Evolutionary conservation across 225 moss, liverwort and hornwort species (phyloP).

Genomic region (Bryoerythrophyllum caledonicum): DNA sequence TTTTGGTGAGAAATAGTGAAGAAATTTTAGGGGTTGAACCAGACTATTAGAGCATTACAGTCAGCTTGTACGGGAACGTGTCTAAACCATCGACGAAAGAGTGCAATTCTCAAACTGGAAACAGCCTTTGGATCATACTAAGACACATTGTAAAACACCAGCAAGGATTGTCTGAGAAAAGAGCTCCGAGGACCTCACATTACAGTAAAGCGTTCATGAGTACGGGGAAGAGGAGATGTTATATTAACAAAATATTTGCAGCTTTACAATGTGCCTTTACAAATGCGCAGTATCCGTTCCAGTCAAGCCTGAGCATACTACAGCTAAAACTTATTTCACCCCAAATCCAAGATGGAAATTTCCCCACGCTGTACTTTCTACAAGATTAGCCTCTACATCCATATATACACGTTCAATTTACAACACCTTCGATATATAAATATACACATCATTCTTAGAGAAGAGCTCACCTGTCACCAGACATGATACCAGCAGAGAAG

Average conservation of each 20-base stretch:
- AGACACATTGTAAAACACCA: neutral
- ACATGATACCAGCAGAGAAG: constrained; percentile 78
- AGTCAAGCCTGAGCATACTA: constrained; percentile 2
- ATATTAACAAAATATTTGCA: constrained; percentile 2
- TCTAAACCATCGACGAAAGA: too few relatives aligned
- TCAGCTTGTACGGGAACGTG: too few relatives aligned
- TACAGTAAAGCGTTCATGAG: neutral
- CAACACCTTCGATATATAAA: constrained; percentile 2
- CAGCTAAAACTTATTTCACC: constrained; percentile 7
- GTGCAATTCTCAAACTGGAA: too few relatives aligned
- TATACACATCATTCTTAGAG: constrained; percentile 29
- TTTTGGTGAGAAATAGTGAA: too few relatives aligned
- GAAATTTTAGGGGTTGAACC: too few relatives aligned
- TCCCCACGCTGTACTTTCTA: constrained; percentile 12
- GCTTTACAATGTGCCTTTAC: constrained; percentile 20
- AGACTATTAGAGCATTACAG: too few relatives aligned
- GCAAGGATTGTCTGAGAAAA: neutral
- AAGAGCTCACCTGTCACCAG: constrained; percentile 58
- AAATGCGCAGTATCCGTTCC: constrained; percentile 19
- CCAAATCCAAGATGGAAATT: constrained; percentile 8
- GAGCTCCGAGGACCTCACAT: neutral
- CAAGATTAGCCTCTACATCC: constrained; percentile 6
- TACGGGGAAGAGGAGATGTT: too few relatives aligned
- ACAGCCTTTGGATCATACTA: neutral
- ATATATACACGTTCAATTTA: constrained; percentile 29